Conservation (phyloP, 352 stramenopile species). For the Phytophthora sojae region DNA sequence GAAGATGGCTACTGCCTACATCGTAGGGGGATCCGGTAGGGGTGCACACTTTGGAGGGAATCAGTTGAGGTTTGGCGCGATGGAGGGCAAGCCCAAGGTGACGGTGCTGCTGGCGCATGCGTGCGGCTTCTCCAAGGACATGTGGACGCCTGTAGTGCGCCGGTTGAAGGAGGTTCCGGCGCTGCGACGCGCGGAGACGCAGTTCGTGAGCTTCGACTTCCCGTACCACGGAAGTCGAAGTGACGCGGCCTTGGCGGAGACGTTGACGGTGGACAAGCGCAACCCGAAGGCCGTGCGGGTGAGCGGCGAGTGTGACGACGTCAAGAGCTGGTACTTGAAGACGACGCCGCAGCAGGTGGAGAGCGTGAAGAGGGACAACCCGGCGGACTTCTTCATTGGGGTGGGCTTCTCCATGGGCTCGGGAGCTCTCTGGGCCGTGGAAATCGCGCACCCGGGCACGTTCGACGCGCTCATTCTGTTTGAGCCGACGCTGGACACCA, state of each 20-base stretch:
- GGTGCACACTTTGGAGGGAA: background rate
- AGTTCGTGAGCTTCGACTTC: slow-evolving; percentile 47
- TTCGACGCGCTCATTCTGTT: slow-evolving; percentile 56
- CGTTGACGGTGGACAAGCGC: slow-evolving; percentile 23
- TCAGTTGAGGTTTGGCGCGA: slow-evolving; percentile 1
- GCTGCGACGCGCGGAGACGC: slow-evolving; percentile 25
- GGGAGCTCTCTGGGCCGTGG: slow-evolving; percentile 36
- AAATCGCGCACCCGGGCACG: slow-evolving; percentile 42
- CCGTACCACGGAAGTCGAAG: slow-evolving; percentile 44
- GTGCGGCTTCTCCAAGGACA: slow-evolving; percentile 48
- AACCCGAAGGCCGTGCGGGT: slow-evolving; percentile 28
- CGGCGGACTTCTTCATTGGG: slow-evolving; percentile 37
- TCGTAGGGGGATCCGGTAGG: background rate
- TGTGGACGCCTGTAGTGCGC: slow-evolving; percentile 47
- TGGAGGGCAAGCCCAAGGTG: slow-evolving; percentile 21
- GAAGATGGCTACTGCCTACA: background rate
- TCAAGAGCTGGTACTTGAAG: slow-evolving; percentile 25
- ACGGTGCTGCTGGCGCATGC: slow-evolving; percentile 51
- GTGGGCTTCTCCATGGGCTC: slow-evolving; percentile 58
- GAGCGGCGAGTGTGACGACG: slow-evolving; percentile 14
- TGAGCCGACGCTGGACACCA: slow-evolving; percentile 42
- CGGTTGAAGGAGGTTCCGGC: slow-evolving; percentile 25
- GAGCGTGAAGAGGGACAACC: slow-evolving; percentile 7
- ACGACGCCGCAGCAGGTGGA: slow-evolving; percentile 16
- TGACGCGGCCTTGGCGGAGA: slow-evolving; percentile 20